Evolutionary conservation across 805 yeast species (phyloP), one percentile per base, ranked within the genome.

Genomic region (Yamadazyma akitaensis): DNA sequence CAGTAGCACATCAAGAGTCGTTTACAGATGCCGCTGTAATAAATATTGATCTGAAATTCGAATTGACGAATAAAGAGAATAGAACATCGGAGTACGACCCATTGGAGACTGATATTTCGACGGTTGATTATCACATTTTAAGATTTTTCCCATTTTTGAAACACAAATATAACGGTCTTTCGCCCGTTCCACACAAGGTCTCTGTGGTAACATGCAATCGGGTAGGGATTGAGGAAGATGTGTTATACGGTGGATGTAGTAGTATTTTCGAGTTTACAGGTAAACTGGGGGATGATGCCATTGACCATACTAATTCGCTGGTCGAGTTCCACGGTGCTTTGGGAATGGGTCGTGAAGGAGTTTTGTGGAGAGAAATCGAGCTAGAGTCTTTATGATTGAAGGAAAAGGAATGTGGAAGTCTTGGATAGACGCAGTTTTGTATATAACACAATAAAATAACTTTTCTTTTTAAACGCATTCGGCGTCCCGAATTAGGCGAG

Each of bases 41-140:
- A 8, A 19, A 33, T 33, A 13, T 28, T 28, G 10, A 28, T 28
- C 32, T 11, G 32, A 11, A 28, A 11, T 5, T 28, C 32, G n/a
- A 28, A 28, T 11, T 28, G 32, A 28, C 32, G 32, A 5, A 28
- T 28, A 11, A 11, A 14, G 24, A 25, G 3, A 17, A 11, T 21
- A 34, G 18, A 30, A 18, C 16, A 53, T 47, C 28, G 52, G 51
- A 13, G 57, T 64, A 19, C 32, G 17, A 21, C 10, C 56, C 75
- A 3, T 51, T 58, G 3, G 53, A 56, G 17, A 80, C 85, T 2
- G 79, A 77, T 46, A 56, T 61, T 44, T 57, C 70, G 4, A 83
- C 82, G 17, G 60, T 86, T 11, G 70, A 82, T 55, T 90, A 88
- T 64, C 90, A 96, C 96, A 70, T 86, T 4, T 55, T 80, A 30